Conservation (phyloP, 1,284 basidiomycete genomes). For the Pholiota adiposa region DNA sequence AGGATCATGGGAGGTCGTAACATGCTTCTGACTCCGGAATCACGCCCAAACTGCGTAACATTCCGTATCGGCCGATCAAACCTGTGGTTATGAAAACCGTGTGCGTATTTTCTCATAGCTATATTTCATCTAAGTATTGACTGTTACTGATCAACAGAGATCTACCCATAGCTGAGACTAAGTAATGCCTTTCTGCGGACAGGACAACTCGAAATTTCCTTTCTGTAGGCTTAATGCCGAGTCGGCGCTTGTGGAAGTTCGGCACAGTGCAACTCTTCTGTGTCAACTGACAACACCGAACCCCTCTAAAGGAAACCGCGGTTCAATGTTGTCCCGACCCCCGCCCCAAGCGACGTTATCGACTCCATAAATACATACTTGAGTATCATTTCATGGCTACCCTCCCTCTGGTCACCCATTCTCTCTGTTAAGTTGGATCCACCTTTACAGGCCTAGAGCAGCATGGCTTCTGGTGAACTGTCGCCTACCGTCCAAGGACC, state of each 20-base stretch:
- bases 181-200: too few relatives aligned
- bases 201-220: too few relatives aligned
- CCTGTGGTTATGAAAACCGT: background rate
- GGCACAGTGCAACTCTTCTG: constrained; percentile 1
- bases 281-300: background rate
- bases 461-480: background rate
- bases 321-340: background rate
- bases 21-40: background rate
- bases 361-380: background rate
- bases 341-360: background rate
- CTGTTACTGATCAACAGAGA: too few relatives aligned
- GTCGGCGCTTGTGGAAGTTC: background rate
- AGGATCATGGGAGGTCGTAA: background rate
- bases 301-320: background rate
- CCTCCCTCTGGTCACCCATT: background rate
- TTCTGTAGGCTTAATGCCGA: background rate
- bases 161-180: too few relatives aligned
- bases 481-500: background rate
- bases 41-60: background rate
- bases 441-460: background rate
- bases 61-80: background rate
- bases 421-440: background rate
- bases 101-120: too few relatives aligned
- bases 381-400: background rate
- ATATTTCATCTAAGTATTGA: too few relatives aligned